Conservation (phyloP, 2,329 filamentous ascomycete genomes). For the Trichoderma cornu-damae region DNA sequence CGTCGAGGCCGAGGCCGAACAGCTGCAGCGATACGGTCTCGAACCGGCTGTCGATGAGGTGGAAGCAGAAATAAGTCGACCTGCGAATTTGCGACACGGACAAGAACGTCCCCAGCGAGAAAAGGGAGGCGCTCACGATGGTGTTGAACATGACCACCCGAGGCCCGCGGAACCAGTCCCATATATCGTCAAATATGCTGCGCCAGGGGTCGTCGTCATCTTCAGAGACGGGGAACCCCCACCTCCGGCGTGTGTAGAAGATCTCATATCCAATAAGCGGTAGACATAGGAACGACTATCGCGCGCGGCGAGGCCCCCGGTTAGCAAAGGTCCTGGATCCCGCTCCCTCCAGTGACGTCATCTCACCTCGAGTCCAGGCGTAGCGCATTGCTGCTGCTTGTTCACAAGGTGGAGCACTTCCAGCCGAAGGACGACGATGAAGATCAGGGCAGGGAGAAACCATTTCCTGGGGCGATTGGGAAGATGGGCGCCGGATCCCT, state of each 20-base stretch:
- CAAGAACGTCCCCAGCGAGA: constrained; percentile 41
- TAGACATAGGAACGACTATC: constrained; percentile 44
- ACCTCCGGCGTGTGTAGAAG: constrained; percentile 33
- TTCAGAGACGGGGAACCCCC: constrained; percentile 28
- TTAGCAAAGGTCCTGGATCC: not conserved
- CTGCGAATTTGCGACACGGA: constrained; percentile 34
- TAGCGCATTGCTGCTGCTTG: constrained; percentile 46
- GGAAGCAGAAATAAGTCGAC: constrained; percentile 51
- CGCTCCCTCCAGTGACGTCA: constrained; percentile 12
- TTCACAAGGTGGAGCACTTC: constrained; percentile 45
- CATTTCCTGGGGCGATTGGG: constrained; percentile 45
- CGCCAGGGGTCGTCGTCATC: constrained; percentile 46
- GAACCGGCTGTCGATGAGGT: constrained; percentile 36
- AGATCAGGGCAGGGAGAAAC: constrained; percentile 41
- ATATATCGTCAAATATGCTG: constrained; percentile 44
- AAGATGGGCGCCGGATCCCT: constrained; percentile 32
- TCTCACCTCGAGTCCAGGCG: constrained; percentile 44
- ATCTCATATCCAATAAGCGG: constrained; percentile 43
- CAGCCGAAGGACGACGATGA: constrained; percentile 43
- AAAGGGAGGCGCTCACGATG: constrained; percentile 34
- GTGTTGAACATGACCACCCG: constrained; percentile 34
- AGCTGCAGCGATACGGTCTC: constrained; percentile 40
- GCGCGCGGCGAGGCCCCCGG: not conserved
- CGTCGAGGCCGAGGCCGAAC: constrained; percentile 43
- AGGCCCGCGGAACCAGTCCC: constrained; percentile 43